Evolutionary conservation across 805 yeast species (phyloP).

Genomic region (Wickerhamiella hasegawae): DNA sequence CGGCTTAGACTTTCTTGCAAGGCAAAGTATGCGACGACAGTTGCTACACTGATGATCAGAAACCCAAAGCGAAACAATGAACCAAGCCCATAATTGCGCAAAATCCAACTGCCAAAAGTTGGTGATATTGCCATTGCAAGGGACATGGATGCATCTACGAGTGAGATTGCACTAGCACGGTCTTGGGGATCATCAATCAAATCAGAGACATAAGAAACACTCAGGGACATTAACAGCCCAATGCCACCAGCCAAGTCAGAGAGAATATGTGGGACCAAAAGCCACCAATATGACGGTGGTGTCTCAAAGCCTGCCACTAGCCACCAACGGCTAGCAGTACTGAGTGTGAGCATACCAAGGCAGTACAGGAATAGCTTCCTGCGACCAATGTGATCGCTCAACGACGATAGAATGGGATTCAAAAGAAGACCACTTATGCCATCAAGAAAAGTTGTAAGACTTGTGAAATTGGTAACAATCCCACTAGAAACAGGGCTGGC

Average conservation of each 20-base stretch:
- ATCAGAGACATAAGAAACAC: conserved; percentile 15
- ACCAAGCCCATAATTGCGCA: conserved; percentile 8
- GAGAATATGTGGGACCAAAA: conserved; percentile 12
- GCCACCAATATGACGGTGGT: conserved; percentile 13
- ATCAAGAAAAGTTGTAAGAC: conserved; percentile 6
- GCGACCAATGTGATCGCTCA: conserved; percentile 15
- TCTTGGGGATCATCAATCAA: conserved; percentile 9
- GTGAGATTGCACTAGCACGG: conserved; percentile 12
- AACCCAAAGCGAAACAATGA: conserved; percentile 8
- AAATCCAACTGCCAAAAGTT: conserved; percentile 11
- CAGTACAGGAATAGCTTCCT: conserved; percentile 11
- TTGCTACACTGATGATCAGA: conserved; percentile 4
- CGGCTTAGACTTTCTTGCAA: conserved; percentile 10
- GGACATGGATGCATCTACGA: conserved; percentile 12
- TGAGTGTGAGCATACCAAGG: conserved; percentile 4
- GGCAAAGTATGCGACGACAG: too few relatives aligned
- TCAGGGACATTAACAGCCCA: conserved; percentile 6
- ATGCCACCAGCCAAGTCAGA: conserved; percentile 13
- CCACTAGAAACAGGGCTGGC: conserved; percentile 8
- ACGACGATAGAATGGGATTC: conserved; percentile 10
- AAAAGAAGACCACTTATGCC: conserved; percentile 9
- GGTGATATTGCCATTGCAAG: conserved; percentile 15
- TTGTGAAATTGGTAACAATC: conserved; percentile 10
- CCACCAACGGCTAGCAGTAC: conserved; percentile 10
- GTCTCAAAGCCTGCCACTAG: conserved; percentile 11